A percentile compares a stretch with the other conserved stretches of the same genome.
Evolutionary conservation across 129 eudicot species (phyloP).

Genomic region (Flaveria bidentis): DNA sequence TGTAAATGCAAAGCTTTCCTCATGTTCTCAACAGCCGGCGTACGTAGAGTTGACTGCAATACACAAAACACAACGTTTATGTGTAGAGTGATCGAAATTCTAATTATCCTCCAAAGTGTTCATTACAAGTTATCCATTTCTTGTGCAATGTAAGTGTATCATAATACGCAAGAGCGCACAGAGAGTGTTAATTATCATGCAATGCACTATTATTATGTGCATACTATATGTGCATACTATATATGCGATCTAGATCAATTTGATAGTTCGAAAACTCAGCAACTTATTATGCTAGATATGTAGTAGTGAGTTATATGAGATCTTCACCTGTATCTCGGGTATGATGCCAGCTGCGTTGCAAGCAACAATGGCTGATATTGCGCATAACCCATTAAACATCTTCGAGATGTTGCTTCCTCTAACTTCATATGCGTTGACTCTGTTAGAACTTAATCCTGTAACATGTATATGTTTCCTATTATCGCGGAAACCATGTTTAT

Average conservation of each 20-base stretch:
- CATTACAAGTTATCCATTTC: background rate
- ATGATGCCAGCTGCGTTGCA: slow-evolving; percentile 58
- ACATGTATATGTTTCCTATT: background rate
- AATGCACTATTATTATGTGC: no score
- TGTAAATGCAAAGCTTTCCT: slow-evolving; percentile 62
- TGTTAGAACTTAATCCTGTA: slow-evolving; percentile 37
- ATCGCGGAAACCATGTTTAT: background rate
- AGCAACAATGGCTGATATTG: slow-evolving; percentile 54
- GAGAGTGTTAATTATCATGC: no score
- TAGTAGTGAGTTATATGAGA: background rate
- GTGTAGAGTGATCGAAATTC: background rate
- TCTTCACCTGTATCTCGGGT: slow-evolving; percentile 58
- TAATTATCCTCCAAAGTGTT: background rate
- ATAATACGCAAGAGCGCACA: background rate
- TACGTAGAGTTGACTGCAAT: slow-evolving; percentile 54
- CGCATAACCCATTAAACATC: slow-evolving; percentile 51
- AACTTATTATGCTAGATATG: background rate
- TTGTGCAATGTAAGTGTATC: background rate
- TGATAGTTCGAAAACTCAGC: no score
- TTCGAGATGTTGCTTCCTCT: slow-evolving; percentile 42
- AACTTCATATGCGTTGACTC: slow-evolving; percentile 34
- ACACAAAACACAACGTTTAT: background rate
- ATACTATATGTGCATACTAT: no score
- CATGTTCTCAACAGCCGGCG: slow-evolving; percentile 62
- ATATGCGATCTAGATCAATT: no score